Evolutionary conservation across 164 flowering plant species (phyloP).

Genomic region (Akebia trifoliata): DNA sequence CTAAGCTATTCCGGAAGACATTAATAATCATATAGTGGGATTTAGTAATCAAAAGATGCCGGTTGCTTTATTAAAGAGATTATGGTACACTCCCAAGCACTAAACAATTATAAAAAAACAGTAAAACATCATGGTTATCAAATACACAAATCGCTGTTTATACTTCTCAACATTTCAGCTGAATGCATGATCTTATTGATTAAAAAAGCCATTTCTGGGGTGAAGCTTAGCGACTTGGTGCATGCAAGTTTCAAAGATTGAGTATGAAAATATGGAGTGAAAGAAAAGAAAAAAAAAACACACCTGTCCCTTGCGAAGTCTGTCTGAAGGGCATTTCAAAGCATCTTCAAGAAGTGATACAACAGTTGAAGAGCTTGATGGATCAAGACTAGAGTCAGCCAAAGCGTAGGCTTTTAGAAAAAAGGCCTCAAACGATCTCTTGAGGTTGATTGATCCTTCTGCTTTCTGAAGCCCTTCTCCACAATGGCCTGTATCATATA

Average conservation of each 20-base stretch:
- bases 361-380: constrained; percentile 75
- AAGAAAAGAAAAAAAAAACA: too few species aligned
- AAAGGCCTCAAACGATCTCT: constrained; percentile 92
- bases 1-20: too few species aligned
- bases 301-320: constrained; percentile 99
- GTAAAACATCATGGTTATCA: too few species aligned
- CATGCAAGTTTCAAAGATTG: not conserved
- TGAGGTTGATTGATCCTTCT: constrained; percentile 73
- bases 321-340: constrained; percentile 90
- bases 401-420: constrained; percentile 97
- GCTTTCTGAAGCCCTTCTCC: constrained; percentile 92
- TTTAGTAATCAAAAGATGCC: too few species aligned
- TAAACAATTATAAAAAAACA: too few species aligned
- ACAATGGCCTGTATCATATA: constrained; percentile 93
- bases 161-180: too few species aligned
- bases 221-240: too few species aligned
- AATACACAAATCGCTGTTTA: too few species aligned
- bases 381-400: constrained; percentile 90
- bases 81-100: too few species aligned
- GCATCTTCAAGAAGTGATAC: constrained; percentile 93
- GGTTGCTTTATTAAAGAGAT: too few species aligned
- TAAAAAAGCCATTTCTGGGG: not conserved
- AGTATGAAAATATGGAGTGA: not conserved
- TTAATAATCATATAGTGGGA: too few species aligned
- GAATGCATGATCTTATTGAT: too few species aligned